Evolutionary conservation across 352 stramenopile species (phyloP).

Genomic region (Phytophthora uliginosa): DNA sequence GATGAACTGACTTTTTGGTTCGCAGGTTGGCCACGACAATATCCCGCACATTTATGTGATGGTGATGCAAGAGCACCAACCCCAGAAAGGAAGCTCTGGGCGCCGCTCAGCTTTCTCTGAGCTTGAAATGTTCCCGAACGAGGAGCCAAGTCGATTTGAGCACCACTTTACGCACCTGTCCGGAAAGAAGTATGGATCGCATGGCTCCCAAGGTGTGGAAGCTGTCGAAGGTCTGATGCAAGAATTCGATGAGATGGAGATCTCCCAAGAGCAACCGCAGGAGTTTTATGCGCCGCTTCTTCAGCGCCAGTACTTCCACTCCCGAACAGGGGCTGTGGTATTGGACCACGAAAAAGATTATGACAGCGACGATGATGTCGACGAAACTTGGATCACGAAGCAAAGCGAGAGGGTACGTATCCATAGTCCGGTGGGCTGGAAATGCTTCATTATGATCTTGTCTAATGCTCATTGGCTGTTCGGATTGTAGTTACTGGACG

Average conservation of each 20-base stretch:
- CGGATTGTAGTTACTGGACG: slow-evolving; percentile 72
- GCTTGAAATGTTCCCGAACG: slow-evolving; percentile 57
- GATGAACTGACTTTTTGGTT: slow-evolving; percentile 1
- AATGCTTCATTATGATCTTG: neutral
- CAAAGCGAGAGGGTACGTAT: slow-evolving; percentile 79
- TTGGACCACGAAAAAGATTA: slow-evolving; percentile 88
- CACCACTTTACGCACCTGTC: slow-evolving; percentile 79
- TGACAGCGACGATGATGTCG: slow-evolving; percentile 90
- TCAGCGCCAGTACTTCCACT: slow-evolving; percentile 92
- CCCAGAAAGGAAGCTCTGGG: slow-evolving; percentile 24
- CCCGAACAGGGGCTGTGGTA: slow-evolving; percentile 83
- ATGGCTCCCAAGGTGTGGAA: slow-evolving; percentile 42
- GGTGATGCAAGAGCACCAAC: slow-evolving; percentile 44
- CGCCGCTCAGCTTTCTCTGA: slow-evolving; percentile 59
- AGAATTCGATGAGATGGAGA: slow-evolving; percentile 78
- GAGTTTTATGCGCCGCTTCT: slow-evolving; percentile 82
- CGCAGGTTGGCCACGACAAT: slow-evolving; percentile 78
- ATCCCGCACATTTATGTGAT: slow-evolving; percentile 90
- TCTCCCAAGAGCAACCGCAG: slow-evolving; percentile 62
- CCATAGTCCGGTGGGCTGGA: neutral
- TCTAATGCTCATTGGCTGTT: slow-evolving; percentile 5
- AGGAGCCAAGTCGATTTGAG: slow-evolving; percentile 66
- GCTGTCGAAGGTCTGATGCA: slow-evolving; percentile 72
- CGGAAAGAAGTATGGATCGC: slow-evolving; percentile 48
- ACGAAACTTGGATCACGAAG: slow-evolving; percentile 91